Base-by-base conservation (phyloP, 1,139 yeast genomes). In the Kluyveromyces marxianus region DNA sequence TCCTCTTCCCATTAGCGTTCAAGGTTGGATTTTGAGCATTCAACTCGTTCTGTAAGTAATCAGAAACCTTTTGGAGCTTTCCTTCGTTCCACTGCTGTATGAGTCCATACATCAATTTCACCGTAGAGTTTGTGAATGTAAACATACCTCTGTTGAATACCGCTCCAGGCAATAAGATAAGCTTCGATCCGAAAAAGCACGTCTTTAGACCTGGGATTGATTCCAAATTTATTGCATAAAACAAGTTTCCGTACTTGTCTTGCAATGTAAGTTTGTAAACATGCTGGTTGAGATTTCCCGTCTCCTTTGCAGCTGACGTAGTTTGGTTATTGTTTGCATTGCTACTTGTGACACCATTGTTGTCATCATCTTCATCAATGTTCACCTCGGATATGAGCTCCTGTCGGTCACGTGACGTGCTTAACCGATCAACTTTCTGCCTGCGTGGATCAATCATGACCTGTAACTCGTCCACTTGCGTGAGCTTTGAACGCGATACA, bases 241-340 rank as follows among this genome's bases (percentile, higher is more conserved):
- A 64, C 4, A 69, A 48, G 37, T 60, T 59, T 2, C 71, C 72
- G 26, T 51, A 50, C 29, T 63, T 56, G 46, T 66, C 72, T 50
- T 71, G 74, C 33, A 72, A 47, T 0, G 70, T 65, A 4, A 72
- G 49, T 40, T 69, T 70, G 48, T 54, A 69, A 4, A 66, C 52
- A 14, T 48, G 44, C 7, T 37, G 37, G 27, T 32, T 35, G 2
- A 44, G 39, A 14, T 45, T 52, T 7, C 44, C 43, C 5, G 35
- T 28, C 10, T 37, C 37, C 7, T 33, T 29, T 10, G 44, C 30
- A 7, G 34, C 44, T 28, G 33, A 28, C 10, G 31, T 37, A n/a
- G 36, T 40, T 32, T 27, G 14, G 21, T 14, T 14, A 14, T 14
- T 14, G 21, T 14, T 14, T 14, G 21, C 21, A 14, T 14, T 14